A percentile compares a stretch with the other conserved stretches of the same genome.
These are phyloP conservation scores for Phytophthora boehmeriae DNA, from an alignment of 352 stramenopile genomes.

Conservation along the genomic window DNA sequence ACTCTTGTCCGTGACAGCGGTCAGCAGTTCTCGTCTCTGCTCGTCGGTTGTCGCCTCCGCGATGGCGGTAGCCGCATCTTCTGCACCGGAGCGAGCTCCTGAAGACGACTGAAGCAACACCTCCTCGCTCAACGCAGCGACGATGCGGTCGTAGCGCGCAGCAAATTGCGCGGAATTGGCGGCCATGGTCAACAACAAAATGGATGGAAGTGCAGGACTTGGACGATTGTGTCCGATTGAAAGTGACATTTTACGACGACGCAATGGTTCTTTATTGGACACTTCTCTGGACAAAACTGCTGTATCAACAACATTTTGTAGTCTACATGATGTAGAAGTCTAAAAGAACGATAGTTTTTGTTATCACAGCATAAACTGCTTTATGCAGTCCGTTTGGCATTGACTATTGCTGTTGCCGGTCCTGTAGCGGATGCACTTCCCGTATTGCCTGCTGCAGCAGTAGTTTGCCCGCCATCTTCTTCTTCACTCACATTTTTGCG, in stretches of 20 bases:
- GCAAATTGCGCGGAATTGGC: slow-evolving; percentile 18
- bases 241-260: too few relatives aligned
- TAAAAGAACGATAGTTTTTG: too few relatives aligned
- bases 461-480: slow-evolving; percentile 19
- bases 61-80: slow-evolving; percentile 42
- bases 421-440: neutral
- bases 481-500: slow-evolving; percentile 48
- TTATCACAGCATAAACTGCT: too few relatives aligned
- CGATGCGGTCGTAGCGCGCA: slow-evolving; percentile 65
- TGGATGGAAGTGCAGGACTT: too few relatives aligned
- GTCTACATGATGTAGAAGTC: too few relatives aligned
- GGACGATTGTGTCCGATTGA: too few relatives aligned
- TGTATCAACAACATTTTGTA: too few relatives aligned
- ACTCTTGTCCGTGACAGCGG: slow-evolving; percentile 53
- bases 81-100: slow-evolving; percentile 36
- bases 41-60: slow-evolving; percentile 25
- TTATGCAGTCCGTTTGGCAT: too few relatives aligned
- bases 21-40: slow-evolving; percentile 47
- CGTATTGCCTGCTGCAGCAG: neutral
- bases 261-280: too few relatives aligned
- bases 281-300: too few relatives aligned
- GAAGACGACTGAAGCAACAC: slow-evolving; percentile 36
- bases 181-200: too few relatives aligned
- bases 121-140: slow-evolving; percentile 65
- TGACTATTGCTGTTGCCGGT: neutral